Base-by-base conservation (phyloP, 164 flowering plant genomes). In the Paratinospora sagittata region DNA sequence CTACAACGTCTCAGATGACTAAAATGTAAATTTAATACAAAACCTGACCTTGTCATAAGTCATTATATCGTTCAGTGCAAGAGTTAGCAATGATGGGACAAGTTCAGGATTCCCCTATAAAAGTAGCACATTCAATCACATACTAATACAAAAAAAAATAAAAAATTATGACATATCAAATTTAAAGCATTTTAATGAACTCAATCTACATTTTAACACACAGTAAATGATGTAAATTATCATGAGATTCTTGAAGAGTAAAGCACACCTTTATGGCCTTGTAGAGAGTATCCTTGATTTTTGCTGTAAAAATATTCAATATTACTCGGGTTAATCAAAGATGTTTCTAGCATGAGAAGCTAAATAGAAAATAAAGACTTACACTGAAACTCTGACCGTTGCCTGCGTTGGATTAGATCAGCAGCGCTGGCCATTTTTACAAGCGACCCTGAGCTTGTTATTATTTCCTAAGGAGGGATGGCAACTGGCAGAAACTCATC, bases 31-130 rank as follows among this genome's bases (percentile, higher is more conserved):
- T 37, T 5, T 26, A 64, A 39, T 2, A 23, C 45, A 63, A 17
- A 72, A 65, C 66, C 85, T 81, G 78, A 92, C 97, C 97, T 92
- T 92, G 80, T 93, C 97, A 71, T 90, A 93, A 71, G 96, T 91
- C 75, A 90, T 76, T 23, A 82, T 81, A 79, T 91, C 98, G 79
- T 93, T 93, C 27, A 93, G 77, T 17, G 95, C 91, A 71, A 93
- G 74, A 37, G 92, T 93, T 57, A 89, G 84, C 24, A 91, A 37
- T 58, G 92, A 83, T 21, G 98, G 88, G 55, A 89, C 37, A 47
- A 88, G 80, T 67, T 90, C 93, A 63, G 81, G 96, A 71, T 87
- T 85, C 14, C 36, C 90, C 97, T 95, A 82, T 39, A 82, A 75
- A 52, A 52, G 21, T 52, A 16, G 58, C 16, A 52, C 19, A 52